Percentiles rank a stretch among this genome's conserved stretches.
phyloP scores from a whole-genome alignment of 2,329 filamentous ascomycete genomes.

The Byssothecium circinans region DNA sequence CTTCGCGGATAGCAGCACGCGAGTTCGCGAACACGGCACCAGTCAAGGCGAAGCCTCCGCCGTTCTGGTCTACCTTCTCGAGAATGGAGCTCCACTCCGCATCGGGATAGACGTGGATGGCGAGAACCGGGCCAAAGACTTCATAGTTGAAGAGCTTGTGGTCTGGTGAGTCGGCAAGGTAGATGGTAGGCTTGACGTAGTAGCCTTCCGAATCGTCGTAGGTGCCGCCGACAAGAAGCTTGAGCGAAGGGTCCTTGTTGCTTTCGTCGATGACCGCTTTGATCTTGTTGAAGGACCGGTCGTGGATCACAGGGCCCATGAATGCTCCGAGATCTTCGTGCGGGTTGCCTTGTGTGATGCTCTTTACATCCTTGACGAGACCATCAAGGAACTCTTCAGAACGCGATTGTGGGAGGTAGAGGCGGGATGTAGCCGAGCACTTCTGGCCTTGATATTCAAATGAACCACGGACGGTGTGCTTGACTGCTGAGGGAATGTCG shows the following conservation, averaged over 20 bases:
- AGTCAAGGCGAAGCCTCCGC: conserved; percentile 74
- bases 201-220: conserved; percentile 77
- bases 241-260: conserved; percentile 69
- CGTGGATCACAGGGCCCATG: conserved; percentile 82
- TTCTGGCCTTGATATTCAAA: conserved; percentile 92
- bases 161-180: conserved; percentile 68
- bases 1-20: conserved; percentile 63
- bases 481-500: conserved; percentile 73
- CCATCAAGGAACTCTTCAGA: conserved; percentile 69
- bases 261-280: conserved; percentile 72
- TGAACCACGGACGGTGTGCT: conserved; percentile 79
- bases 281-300: conserved; percentile 76
- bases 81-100: conserved; percentile 57
- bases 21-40: conserved; percentile 73
- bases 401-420: conserved; percentile 73
- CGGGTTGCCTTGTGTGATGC: conserved; percentile 69
- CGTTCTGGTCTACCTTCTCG: conserved; percentile 58
- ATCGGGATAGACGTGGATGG: conserved; percentile 78
- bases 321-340: conserved; percentile 69
- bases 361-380: conserved; percentile 66
- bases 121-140: conserved; percentile 77
- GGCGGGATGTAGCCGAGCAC: conserved; percentile 78
- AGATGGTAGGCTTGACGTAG: conserved; percentile 80
- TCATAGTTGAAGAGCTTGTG: conserved; percentile 75
- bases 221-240: conserved; percentile 71